phyloP scores from a whole-genome alignment of 164 flowering plant genomes.

The Berberis thunbergii region DNA sequence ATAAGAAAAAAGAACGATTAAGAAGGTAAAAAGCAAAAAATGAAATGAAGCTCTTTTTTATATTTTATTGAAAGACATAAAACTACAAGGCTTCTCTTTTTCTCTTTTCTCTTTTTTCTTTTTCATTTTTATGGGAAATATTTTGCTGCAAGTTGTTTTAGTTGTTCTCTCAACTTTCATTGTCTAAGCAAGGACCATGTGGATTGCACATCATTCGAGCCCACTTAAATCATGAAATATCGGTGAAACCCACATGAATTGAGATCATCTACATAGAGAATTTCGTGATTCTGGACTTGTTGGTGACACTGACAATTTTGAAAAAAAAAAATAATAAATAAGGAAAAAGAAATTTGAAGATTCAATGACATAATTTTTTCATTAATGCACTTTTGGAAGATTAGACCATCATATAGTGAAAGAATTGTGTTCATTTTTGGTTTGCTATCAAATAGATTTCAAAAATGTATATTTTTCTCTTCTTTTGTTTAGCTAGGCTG shows the following conservation, averaged over 20 bases:
- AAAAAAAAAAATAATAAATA: no score
- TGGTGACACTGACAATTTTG: neutral
- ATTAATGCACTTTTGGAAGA: no score
- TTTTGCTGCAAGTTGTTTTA: neutral
- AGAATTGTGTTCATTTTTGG: no score
- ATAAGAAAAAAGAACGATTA: constrained; percentile 5
- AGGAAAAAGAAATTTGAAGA: no score
- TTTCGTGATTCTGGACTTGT: no score
- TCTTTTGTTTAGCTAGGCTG: no score
- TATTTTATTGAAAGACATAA: constrained; percentile 5
- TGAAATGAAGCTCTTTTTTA: neutral
- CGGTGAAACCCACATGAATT: no score
- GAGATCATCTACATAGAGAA: no score
- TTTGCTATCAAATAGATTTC: no score
- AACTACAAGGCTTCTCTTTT: neutral
- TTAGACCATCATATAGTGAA: no score
- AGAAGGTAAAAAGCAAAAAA: constrained; percentile 4
- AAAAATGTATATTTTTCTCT: no score
- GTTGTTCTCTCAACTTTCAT: neutral
- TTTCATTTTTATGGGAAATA: constrained; percentile 4
- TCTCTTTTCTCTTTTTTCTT: constrained; percentile 19
- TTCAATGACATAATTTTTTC: no score
- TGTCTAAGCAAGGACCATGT: neutral
- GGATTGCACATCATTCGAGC: neutral
- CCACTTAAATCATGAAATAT: neutral